Percentiles rank a stretch among this genome's conserved stretches.
phyloP scores from a whole-genome alignment of 495 filamentous ascomycete genomes.

The Neurospora sp. region DNA sequence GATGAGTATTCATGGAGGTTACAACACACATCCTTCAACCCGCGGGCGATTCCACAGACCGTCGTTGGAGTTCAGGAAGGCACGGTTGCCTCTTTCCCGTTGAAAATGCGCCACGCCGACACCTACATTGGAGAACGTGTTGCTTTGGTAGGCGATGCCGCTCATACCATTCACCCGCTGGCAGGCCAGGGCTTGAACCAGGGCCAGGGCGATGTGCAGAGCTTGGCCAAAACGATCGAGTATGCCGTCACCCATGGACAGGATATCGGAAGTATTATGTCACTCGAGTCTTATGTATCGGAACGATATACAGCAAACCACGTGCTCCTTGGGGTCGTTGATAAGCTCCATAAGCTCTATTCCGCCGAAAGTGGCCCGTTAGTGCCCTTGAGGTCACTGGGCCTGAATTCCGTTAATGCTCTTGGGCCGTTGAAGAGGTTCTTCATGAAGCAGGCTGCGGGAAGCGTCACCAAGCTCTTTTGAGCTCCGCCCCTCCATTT shows the following conservation, averaged over 20 bases:
- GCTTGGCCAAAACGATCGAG: slow-evolving; percentile 61
- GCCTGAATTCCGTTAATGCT: slow-evolving; percentile 67
- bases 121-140: slow-evolving; percentile 84
- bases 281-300: slow-evolving; percentile 66
- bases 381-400: slow-evolving; percentile 65
- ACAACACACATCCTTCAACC: slow-evolving; percentile 51
- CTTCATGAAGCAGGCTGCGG: slow-evolving; percentile 85
- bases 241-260: slow-evolving; percentile 67
- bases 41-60: slow-evolving; percentile 32
- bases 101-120: slow-evolving; percentile 82
- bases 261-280: slow-evolving; percentile 67
- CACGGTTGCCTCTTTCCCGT: slow-evolving; percentile 80
- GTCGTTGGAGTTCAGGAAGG: slow-evolving; percentile 64
- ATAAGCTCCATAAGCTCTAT: slow-evolving; percentile 92
- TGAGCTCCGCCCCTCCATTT: slow-evolving; percentile 7
- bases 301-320: slow-evolving; percentile 78
- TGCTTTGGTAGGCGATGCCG: slow-evolving; percentile 86
- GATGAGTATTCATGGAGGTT: slow-evolving; percentile 76
- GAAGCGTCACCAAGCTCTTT: slow-evolving; percentile 39
- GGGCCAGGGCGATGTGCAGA: slow-evolving; percentile 76
- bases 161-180: slow-evolving; percentile 88
- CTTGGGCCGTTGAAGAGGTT: slow-evolving; percentile 70
- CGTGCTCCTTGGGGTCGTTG: slow-evolving; percentile 76
- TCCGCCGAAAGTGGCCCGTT: slow-evolving; percentile 63
- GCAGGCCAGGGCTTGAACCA: slow-evolving; percentile 94